Conservation (phyloP, 106 monocot genomes). For the Chionographis japonica region DNA sequence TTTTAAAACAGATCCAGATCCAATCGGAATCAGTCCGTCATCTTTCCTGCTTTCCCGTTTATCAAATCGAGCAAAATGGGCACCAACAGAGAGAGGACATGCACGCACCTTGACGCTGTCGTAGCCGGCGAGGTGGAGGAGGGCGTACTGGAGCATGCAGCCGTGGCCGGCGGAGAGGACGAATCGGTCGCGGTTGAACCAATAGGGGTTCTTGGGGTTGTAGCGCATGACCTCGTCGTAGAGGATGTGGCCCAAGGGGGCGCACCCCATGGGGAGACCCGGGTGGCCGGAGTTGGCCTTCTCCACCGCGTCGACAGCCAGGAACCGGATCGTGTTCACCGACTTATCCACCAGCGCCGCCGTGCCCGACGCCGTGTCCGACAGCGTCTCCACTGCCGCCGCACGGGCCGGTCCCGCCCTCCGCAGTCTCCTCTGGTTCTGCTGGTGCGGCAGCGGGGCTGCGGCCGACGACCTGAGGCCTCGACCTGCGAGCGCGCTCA, state of each 20-base stretch:
- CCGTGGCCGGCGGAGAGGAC: conserved; percentile 95
- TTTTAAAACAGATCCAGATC: no score
- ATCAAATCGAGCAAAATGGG: not conserved
- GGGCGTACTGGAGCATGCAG: conserved; percentile 95
- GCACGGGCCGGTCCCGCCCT: conserved; percentile 17
- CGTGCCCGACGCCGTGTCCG: conserved; percentile 24
- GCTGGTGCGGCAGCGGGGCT: not conserved
- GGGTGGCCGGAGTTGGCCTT: conserved; percentile 98
- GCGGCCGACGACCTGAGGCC: conserved; percentile 8
- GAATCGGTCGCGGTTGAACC: conserved; percentile 95
- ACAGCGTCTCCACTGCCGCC: conserved; percentile 64
- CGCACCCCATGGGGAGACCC: conserved; percentile 94
- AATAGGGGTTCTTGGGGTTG: conserved; percentile 96
- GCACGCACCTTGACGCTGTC: conserved; percentile 71
- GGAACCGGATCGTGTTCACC: conserved; percentile 85
- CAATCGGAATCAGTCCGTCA: no score
- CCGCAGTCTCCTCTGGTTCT: not conserved
- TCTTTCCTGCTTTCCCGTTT: not conserved
- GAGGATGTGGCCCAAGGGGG: conserved; percentile 84
- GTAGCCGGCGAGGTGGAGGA: conserved; percentile 93
- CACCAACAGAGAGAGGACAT: not conserved
- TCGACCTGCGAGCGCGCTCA: conserved; percentile 25
- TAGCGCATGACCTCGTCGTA: conserved; percentile 96
- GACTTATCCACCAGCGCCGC: conserved; percentile 79
- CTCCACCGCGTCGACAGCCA: conserved; percentile 91